phyloP scores from a whole-genome alignment of 1,284 basidiomycete species.

The Moesziomyces globuligerus region DNA sequence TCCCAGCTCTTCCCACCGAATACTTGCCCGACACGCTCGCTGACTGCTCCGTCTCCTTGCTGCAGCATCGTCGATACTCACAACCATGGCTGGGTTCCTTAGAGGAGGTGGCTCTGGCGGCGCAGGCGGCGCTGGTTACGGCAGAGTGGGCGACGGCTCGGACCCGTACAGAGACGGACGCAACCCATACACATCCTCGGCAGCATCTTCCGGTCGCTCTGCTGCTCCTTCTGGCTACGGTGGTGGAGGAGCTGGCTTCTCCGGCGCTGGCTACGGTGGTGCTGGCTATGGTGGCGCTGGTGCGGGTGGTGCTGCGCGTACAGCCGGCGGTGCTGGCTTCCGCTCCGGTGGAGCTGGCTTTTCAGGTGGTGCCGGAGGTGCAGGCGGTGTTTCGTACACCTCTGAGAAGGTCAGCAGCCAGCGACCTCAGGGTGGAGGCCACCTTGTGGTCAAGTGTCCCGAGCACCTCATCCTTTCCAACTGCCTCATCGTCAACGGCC shows the following conservation, averaged over 20 bases:
- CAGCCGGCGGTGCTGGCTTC: constrained; percentile 16
- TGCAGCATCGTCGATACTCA: background rate
- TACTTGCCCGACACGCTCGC: background rate
- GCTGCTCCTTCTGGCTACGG: constrained; percentile 25
- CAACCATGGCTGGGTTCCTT: constrained; percentile 50
- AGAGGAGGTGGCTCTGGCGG: constrained; percentile 42
- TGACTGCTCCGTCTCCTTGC: background rate
- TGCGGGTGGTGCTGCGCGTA: constrained; percentile 13
- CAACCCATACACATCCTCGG: constrained; percentile 25
- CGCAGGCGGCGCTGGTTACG: constrained; percentile 40
- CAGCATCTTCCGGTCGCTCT: constrained; percentile 19
- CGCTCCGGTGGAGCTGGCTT: constrained; percentile 33
- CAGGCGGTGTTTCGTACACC: constrained; percentile 28
- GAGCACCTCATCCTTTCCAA: constrained; percentile 56
- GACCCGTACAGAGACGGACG: constrained; percentile 20
- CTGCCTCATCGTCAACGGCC: constrained; percentile 59
- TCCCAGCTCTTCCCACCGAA: too few relatives aligned
- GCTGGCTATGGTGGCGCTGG: constrained; percentile 23
- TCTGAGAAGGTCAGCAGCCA: constrained; percentile 29
- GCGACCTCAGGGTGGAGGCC: constrained; percentile 13
- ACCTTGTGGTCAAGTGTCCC: constrained; percentile 57
- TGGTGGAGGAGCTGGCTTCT: constrained; percentile 31
- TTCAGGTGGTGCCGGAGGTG: constrained; percentile 25
- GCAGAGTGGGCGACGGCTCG: constrained; percentile 30
- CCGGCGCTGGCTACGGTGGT: constrained; percentile 24